Base-by-base conservation (phyloP, 1,284 basidiomycete species). In the Rhodotorula sp. region DNA sequence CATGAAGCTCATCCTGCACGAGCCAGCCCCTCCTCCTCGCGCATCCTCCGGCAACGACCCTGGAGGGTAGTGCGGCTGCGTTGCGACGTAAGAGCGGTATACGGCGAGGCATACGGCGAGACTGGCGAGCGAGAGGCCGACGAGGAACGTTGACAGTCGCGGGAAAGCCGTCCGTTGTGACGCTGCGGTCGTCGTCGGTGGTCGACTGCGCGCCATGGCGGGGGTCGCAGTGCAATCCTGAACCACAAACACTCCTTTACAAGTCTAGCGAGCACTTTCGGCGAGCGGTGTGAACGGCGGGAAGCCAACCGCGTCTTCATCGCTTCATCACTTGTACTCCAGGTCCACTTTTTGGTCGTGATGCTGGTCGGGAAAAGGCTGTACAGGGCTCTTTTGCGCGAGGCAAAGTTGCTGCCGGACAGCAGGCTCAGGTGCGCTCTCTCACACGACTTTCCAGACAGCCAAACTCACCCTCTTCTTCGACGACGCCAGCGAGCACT, bases 1-100 rank as follows among this genome's bases (percentile, higher is more conserved):
- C 96, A 99, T 99, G 84, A 88, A 94, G 69, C 92, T 93, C 95
- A 99, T 99, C 64, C 91, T 88, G 81, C 95, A 99, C 85, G 65
- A 48, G 37, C 69, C 75, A 1, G 74, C 67, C 16, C 72, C 69
- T 9, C 53, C 52, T 1, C 74, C 74, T 26, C 69, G 60, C 1
- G 74, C 71, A n/a, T 61, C 72, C 10, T 28, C 20, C 7, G 72
- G 53, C 10, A 75, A 59, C 10, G 70, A 72, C 2, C 66, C 68
- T 0, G 66, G 64, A 22, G 68, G 70, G 51, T 75, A 72, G 20
- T 22, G 2, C 1, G 73, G 73, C 34, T 62, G 67, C 7, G 48
- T 20, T 2, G 24, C 16, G 18, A 20, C 7, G 57, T 75, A 69
- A 13, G 68, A 58, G 24, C 53, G 31, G 57, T 60, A 51, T 13